Percentiles rank a stretch among this genome's conserved stretches.
These are phyloP conservation scores for Kokia cookei DNA, from an alignment of 441 rosid species.

Conservation along the genomic window DNA sequence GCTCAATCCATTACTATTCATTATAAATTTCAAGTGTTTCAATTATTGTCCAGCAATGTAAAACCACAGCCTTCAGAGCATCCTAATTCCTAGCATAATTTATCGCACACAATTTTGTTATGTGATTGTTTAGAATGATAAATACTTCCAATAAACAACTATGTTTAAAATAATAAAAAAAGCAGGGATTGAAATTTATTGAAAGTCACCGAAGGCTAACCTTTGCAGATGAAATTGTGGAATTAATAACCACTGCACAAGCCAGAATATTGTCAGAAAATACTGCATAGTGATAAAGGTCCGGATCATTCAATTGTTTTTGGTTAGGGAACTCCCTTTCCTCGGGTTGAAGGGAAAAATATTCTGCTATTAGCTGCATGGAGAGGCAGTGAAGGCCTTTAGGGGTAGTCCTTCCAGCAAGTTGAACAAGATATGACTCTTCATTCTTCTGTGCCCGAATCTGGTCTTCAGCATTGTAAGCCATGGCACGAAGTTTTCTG, in stretches of 20 bases:
- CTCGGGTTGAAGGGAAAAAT: constrained; percentile 57
- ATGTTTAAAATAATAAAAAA: background rate
- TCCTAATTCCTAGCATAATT: background rate
- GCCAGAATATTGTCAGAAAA: constrained; percentile 89
- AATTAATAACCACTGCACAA: constrained; percentile 81
- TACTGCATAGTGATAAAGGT: constrained; percentile 69
- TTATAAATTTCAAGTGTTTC: background rate
- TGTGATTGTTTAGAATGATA: background rate
- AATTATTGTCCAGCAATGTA: background rate
- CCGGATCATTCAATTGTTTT: constrained; percentile 42
- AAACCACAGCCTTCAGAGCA: background rate
- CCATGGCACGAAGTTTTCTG: constrained; percentile 75
- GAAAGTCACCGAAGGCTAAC: constrained; percentile 27
- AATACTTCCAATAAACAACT: background rate
- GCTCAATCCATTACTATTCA: background rate
- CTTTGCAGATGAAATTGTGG: constrained; percentile 65
- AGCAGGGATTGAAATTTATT: background rate
- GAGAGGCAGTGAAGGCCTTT: constrained; percentile 93
- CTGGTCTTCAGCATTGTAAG: constrained; percentile 71
- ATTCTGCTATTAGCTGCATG: constrained; percentile 84
- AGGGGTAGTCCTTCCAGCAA: constrained; percentile 83
- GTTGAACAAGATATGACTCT: constrained; percentile 63
- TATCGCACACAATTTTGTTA: background rate
- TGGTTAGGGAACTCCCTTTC: constrained; percentile 67
- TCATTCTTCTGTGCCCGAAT: constrained; percentile 61